phyloP scores from a whole-genome alignment of 2,329 filamentous ascomycete genomes.

The Penicillium sp. region DNA sequence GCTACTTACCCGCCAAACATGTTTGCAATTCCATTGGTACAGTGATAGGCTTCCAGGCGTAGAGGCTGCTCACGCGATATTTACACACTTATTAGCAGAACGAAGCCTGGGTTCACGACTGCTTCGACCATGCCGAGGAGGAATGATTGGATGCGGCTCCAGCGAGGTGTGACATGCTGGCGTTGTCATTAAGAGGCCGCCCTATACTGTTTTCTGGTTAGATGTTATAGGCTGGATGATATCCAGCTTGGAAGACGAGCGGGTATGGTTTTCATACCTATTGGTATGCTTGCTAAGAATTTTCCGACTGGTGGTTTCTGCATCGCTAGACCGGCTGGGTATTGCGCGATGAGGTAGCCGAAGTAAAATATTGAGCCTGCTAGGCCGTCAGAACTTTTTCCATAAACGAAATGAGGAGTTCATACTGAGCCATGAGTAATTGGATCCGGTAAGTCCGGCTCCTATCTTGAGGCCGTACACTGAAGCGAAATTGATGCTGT shows the following conservation, averaged over 20 bases:
- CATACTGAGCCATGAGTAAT: constrained; percentile 31
- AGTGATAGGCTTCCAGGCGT: constrained; percentile 57
- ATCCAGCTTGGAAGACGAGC: too few species aligned
- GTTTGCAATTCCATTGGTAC: constrained; percentile 60
- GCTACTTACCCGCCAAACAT: constrained; percentile 56
- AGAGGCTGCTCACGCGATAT: constrained; percentile 50
- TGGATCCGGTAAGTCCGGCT: constrained; percentile 24
- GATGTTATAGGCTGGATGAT: not conserved
- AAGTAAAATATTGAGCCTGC: constrained; percentile 52
- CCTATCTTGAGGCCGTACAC: constrained; percentile 33
- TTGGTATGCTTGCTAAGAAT: constrained; percentile 43
- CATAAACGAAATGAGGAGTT: too few species aligned
- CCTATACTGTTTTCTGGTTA: constrained; percentile 37
- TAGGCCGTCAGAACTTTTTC: not conserved
- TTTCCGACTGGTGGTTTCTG: constrained; percentile 50
- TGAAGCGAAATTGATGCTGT: constrained; percentile 46
- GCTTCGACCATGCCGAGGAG: constrained; percentile 52
- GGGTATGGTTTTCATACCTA: constrained; percentile 20
- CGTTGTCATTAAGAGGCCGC: constrained; percentile 46
- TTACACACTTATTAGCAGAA: constrained; percentile 54
- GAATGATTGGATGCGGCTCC: constrained; percentile 48
- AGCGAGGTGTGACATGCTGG: constrained; percentile 45
- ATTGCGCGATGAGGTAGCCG: constrained; percentile 50
- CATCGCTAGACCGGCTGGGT: constrained; percentile 45
- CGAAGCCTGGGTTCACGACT: constrained; percentile 51